A percentile compares a stretch with the other conserved stretches of the same genome.
phyloP scores from a whole-genome alignment of 768 basidiomycete species.

The Suillus lakei region DNA sequence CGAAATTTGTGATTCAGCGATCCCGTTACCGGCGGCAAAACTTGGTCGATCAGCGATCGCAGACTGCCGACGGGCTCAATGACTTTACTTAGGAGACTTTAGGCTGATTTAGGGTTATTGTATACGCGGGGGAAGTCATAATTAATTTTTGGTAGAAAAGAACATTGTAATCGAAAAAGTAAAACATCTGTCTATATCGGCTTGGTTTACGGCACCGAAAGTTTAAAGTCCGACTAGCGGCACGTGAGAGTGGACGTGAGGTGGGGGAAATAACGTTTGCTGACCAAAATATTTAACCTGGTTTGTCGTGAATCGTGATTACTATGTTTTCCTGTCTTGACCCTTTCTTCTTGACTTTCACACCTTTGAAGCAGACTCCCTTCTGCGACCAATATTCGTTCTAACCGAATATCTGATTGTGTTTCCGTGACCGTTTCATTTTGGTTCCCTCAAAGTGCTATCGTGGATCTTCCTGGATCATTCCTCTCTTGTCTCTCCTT shows the following conservation, averaged over 20 bases:
- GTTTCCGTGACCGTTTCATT: slow-evolving; percentile 13
- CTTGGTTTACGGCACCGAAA: not conserved
- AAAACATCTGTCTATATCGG: not conserved
- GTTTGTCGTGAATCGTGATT: slow-evolving; percentile 1
- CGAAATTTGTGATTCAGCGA: slow-evolving; percentile 3
- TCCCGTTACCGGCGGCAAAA: slow-evolving; percentile 1
- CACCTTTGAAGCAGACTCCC: slow-evolving; percentile 1
- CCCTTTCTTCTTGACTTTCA: slow-evolving; percentile 3
- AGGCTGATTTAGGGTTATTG: not conserved
- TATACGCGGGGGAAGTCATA: not conserved
- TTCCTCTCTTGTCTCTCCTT: slow-evolving; percentile 8
- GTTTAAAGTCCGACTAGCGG: not conserved
- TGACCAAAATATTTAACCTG: slow-evolving; percentile 7
- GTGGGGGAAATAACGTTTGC: slow-evolving; percentile 5
- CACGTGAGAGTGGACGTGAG: not conserved
- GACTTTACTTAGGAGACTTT: not conserved
- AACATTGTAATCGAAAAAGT: not conserved
- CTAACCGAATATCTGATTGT: not conserved
- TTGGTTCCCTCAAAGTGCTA: slow-evolving; percentile 20
- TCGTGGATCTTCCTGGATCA: slow-evolving; percentile 13
- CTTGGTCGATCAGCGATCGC: slow-evolving; percentile 5
- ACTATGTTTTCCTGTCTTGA: not conserved
- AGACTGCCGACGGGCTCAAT: slow-evolving; percentile 1
- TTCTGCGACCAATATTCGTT: not conserved
- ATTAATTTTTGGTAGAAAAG: not conserved